Percentiles rank a stretch among this genome's conserved stretches.
phyloP scores from a whole-genome alignment of 108 stramenopile species.

The Skeletonema marinoi region DNA sequence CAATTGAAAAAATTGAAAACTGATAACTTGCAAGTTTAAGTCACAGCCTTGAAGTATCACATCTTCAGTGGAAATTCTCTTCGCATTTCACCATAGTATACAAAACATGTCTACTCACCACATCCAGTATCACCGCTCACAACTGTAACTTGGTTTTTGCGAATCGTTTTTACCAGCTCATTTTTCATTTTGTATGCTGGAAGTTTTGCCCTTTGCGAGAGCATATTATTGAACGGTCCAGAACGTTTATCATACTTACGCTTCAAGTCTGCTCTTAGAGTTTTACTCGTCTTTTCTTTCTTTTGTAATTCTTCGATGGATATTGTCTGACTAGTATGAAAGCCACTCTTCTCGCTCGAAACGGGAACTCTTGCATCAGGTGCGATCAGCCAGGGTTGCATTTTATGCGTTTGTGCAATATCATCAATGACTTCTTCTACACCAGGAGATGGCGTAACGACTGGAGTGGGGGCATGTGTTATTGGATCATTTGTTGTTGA shows the following conservation, averaged over 20 bases:
- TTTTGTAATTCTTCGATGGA: conserved; percentile 14
- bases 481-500: conserved; percentile 1
- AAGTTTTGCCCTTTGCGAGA: conserved; percentile 50
- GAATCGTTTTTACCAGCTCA: conserved; percentile 63
- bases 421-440: conserved; percentile 59
- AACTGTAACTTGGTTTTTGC: conserved; percentile 67
- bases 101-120: conserved; percentile 11
- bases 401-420: conserved; percentile 53
- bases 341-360: background rate
- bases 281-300: conserved; percentile 49
- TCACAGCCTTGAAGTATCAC: too few relatives aligned
- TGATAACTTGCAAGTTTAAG: too few relatives aligned
- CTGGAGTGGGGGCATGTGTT: conserved; percentile 57
- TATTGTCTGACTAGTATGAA: background rate
- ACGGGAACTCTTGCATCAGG: conserved; percentile 67
- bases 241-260: conserved; percentile 35
- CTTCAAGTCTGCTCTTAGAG: conserved; percentile 41
- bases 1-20: background rate
- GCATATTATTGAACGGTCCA: conserved; percentile 42
- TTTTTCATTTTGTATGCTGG: conserved; percentile 69
- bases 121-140: conserved; percentile 84
- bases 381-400: conserved; percentile 77
- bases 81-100: background rate
- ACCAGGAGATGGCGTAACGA: conserved; percentile 58
- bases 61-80: too few relatives aligned